Base-by-base conservation (phyloP, 768 basidiomycete genomes). In the Rhodocollybia butyracea region DNA sequence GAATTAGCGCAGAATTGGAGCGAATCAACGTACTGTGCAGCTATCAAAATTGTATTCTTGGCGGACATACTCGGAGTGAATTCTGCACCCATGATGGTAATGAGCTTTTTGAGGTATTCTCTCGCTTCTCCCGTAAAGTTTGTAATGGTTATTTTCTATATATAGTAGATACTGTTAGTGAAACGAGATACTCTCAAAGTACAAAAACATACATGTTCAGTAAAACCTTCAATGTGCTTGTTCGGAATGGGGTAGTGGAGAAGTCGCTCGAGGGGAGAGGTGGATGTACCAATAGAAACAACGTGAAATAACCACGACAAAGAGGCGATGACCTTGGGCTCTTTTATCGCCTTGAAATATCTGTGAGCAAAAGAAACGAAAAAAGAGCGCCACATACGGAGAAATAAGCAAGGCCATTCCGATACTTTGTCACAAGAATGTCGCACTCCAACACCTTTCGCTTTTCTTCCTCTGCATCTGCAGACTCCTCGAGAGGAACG, bases 91-190 rank as follows among this genome's bases (percentile, higher is more conserved):
- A 91, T 83, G 4, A 81, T 70, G 5, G 71, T 71, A 48, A 98
- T 89, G 15, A 98, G 73, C 58, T 83, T 85, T 72, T 93, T 93
- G 48, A 98, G 77, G 64, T 95, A 95, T 51, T 96, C 94, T 2
- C 94, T 79, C 5, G 89, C 80, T 34, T 86, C 84, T 2, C 94
- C 94, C 0, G 90, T 89, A 66, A 94, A 96, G 64, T 95, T 95
- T 0, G 93, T 93, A 1, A 96, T 76, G 0, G 93, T 90, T 53
- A 96, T 85, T 60, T 82, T 77, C 89, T 93, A 1, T 47, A 50
- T 58, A 24, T 13, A 17, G n/a, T 15, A 7, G 3, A 27, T 27
- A 21, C 5, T 22, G 30, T 6, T 31, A 41, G 22, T 12, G 12
- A 5, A n/a, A 46, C 21, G 13, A 30, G 27, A 15, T 22, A 8